A percentile compares a stretch with the other conserved stretches of the same genome.
Conservation (phyloP, 2,329 filamentous ascomycete species). For the Sarocladiaceae sp. region DNA sequence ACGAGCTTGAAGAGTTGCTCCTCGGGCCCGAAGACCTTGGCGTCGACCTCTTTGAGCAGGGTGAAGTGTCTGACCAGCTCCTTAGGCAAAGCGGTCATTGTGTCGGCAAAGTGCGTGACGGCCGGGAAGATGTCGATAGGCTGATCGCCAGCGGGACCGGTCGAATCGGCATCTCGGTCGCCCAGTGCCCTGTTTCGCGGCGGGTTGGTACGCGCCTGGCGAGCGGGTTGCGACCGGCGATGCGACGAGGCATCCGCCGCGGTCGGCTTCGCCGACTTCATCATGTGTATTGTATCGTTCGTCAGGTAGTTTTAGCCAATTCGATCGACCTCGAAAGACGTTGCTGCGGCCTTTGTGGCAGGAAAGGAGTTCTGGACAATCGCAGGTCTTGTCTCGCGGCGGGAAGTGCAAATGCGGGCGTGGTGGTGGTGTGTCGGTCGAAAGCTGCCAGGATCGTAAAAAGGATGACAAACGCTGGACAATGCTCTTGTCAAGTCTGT, state of each 20-base stretch:
- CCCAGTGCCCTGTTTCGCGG: slow-evolving; percentile 42
- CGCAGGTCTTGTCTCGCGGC: slow-evolving; percentile 3
- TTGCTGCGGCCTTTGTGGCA: neutral
- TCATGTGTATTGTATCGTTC: slow-evolving; percentile 24
- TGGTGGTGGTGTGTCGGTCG: neutral
- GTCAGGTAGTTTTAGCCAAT: slow-evolving; percentile 2
- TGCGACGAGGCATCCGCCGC: slow-evolving; percentile 40
- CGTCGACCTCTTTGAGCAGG: slow-evolving; percentile 93
- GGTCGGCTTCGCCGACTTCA: slow-evolving; percentile 53
- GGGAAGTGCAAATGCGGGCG: neutral
- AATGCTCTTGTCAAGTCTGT: neutral
- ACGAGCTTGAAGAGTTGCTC: slow-evolving; percentile 76
- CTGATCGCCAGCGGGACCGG: slow-evolving; percentile 41
- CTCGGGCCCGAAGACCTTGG: slow-evolving; percentile 88
- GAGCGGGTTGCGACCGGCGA: slow-evolving; percentile 59
- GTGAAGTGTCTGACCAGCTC: slow-evolving; percentile 96
- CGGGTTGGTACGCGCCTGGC: slow-evolving; percentile 63
- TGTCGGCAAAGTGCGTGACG: slow-evolving; percentile 78
- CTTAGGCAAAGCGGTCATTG: slow-evolving; percentile 85
- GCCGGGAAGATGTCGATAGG: slow-evolving; percentile 65
- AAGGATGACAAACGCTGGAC: neutral
- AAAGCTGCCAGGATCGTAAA: neutral
- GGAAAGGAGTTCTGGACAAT: slow-evolving; percentile 13
- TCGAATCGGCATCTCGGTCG: slow-evolving; percentile 16
- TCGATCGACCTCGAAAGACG: slow-evolving; percentile 16